These are phyloP conservation scores for Auricularia sp. DNA, from an alignment of 768 basidiomycete species.

Conservation along the genomic window DNA sequence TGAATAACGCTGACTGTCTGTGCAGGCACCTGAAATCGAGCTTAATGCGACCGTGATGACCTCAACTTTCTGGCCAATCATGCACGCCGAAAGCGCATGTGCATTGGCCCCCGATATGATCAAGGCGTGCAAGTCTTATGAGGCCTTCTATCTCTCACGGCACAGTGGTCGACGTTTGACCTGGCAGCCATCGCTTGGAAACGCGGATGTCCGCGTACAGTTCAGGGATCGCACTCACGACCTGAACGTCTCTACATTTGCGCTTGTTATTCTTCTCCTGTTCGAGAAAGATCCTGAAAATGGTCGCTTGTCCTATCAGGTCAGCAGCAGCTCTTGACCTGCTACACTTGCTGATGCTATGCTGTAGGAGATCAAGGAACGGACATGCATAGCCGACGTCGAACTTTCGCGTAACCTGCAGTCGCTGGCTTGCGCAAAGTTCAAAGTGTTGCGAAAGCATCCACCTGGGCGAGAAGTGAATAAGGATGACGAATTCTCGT, in stretches of 20 bases:
- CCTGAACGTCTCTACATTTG: conserved; percentile 85
- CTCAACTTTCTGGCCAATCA: conserved; percentile 91
- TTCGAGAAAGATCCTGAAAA: conserved; percentile 66
- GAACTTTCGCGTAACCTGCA: conserved; percentile 92
- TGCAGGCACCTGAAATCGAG: conserved; percentile 63
- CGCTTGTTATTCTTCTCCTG: conserved; percentile 74
- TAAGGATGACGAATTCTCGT: conserved; percentile 71
- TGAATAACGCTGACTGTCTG: not conserved
- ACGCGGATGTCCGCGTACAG: conserved; percentile 72
- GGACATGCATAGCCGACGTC: conserved; percentile 59
- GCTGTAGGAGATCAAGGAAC: conserved; percentile 70
- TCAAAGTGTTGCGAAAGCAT: conserved; percentile 82
- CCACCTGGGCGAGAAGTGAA: conserved; percentile 80
- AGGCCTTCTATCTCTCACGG: conserved; percentile 78
- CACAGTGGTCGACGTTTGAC: conserved; percentile 86
- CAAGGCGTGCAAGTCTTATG: conserved; percentile 63
- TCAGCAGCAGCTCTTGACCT: conserved; percentile 22
- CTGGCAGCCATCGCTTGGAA: conserved; percentile 86
- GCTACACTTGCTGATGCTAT: not conserved
- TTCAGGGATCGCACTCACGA: conserved; percentile 81
- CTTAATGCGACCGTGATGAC: conserved; percentile 90
- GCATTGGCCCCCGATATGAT: conserved; percentile 55
- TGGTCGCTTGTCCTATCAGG: conserved; percentile 68
- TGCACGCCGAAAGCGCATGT: conserved; percentile 50
- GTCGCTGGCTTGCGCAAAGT: conserved; percentile 91